phyloP scores from a whole-genome alignment of 176 grass and related monocot genomes.

The Oryza nivara region DNA sequence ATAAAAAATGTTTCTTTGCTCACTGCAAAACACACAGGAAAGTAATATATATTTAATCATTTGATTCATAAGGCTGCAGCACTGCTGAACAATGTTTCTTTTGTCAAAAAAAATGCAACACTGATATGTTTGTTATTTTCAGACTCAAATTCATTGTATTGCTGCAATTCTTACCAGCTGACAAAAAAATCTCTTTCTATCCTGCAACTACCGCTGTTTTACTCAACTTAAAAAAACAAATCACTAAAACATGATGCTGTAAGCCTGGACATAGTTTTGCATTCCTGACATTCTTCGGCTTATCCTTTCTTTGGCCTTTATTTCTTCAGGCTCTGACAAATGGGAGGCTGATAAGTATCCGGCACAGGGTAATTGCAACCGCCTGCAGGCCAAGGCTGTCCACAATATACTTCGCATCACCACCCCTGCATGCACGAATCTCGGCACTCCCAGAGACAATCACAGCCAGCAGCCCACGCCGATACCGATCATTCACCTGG shows the following conservation, averaged over 20 bases:
- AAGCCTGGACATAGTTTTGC: background rate
- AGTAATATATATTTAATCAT: background rate
- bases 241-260: background rate
- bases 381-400: slow-evolving; percentile 78
- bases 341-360: slow-evolving; percentile 70
- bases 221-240: background rate
- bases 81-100: too few relatives aligned
- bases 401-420: slow-evolving; percentile 85
- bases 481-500: slow-evolving; percentile 88
- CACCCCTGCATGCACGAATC: slow-evolving; percentile 61
- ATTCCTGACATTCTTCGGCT: background rate
- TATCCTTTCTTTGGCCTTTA: slow-evolving; percentile 1
- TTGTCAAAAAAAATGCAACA: slow-evolving; percentile 28
- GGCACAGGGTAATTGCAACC: slow-evolving; percentile 87
- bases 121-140: slow-evolving; percentile 19
- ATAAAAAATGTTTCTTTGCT: slow-evolving; percentile 3
- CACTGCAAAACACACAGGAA: slow-evolving; percentile 14
- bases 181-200: background rate
- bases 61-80: background rate
- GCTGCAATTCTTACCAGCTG: slow-evolving; percentile 22
- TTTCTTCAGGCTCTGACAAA: slow-evolving; percentile 81
- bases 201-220: slow-evolving; percentile 3
- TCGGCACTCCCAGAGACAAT: slow-evolving; percentile 66
- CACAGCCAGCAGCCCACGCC: slow-evolving; percentile 35
- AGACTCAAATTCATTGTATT: background rate